These are phyloP conservation scores for Francoa sonchifolia DNA, from an alignment of 441 rosid species.

Conservation along the genomic window DNA sequence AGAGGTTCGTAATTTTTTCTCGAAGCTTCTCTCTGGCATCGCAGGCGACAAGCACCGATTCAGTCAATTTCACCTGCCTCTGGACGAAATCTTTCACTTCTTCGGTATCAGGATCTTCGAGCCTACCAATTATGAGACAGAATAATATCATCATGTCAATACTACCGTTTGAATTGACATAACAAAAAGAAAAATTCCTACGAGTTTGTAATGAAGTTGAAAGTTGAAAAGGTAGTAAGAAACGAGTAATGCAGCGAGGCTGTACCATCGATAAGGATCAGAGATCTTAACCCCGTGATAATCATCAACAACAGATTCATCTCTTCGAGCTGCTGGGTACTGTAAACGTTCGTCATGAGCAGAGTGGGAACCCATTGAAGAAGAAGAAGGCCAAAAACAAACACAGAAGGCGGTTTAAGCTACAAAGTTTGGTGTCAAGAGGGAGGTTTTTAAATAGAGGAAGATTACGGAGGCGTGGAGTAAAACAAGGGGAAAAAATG, in stretches of 20 bases:
- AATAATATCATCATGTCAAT: no score
- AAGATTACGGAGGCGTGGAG: slow-evolving; percentile 1
- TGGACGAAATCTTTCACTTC: slow-evolving; percentile 65
- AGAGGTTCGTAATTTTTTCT: slow-evolving; percentile 42
- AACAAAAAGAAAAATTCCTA: background rate
- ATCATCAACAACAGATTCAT: slow-evolving; percentile 59
- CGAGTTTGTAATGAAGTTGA: fast-evolving
- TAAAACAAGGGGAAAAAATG: background rate
- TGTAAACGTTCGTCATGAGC: slow-evolving; percentile 21
- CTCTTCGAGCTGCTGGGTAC: slow-evolving; percentile 59
- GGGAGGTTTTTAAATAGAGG: background rate
- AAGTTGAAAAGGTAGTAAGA: no score
- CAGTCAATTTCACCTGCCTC: slow-evolving; percentile 59
- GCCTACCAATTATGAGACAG: slow-evolving; percentile 27
- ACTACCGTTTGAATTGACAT: background rate
- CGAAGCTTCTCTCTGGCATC: slow-evolving; percentile 48
- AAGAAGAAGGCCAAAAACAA: background rate
- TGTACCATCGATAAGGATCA: slow-evolving; percentile 87
- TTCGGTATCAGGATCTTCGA: slow-evolving; percentile 84
- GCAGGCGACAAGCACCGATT: slow-evolving; percentile 50
- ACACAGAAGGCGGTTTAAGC: background rate
- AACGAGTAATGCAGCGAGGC: no score
- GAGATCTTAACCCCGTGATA: slow-evolving; percentile 60
- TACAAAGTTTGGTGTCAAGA: background rate
- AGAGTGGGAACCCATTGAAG: slow-evolving; percentile 54